These are phyloP conservation scores for Thelonectria discophora DNA, from an alignment of 2,329 filamentous ascomycete genomes.

Conservation along the genomic window DNA sequence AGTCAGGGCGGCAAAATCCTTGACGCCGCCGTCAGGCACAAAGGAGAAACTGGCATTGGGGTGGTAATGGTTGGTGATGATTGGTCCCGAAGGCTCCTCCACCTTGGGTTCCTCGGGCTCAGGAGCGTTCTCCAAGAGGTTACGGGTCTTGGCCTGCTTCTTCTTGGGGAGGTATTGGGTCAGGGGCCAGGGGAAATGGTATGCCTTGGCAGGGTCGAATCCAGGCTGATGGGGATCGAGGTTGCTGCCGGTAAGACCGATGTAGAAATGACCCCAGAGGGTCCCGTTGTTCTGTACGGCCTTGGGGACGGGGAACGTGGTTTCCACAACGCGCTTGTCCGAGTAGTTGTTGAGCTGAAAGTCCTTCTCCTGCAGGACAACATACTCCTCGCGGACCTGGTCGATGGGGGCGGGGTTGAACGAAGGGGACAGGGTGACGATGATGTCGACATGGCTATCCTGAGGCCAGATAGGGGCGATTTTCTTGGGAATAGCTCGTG, in stretches of 20 bases:
- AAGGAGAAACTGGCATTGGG: conserved; percentile 92
- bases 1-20: conserved; percentile 72
- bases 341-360: conserved; percentile 83
- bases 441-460: conserved; percentile 81
- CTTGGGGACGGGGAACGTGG: conserved; percentile 78
- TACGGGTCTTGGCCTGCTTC: conserved; percentile 87
- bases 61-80: conserved; percentile 89
- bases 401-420: conserved; percentile 74
- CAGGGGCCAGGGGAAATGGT: conserved; percentile 84
- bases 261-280: conserved; percentile 92
- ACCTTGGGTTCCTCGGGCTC: conserved; percentile 58
- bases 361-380: conserved; percentile 81
- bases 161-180: conserved; percentile 93
- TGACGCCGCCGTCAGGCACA: conserved; percentile 79
- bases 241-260: conserved; percentile 77
- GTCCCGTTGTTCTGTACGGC: conserved; percentile 91
- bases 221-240: conserved; percentile 77
- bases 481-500: conserved; percentile 71
- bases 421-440: conserved; percentile 83
- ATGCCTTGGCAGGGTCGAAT: conserved; percentile 80
- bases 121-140: conserved; percentile 71
- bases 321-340: conserved; percentile 80
- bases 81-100: conserved; percentile 67
- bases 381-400: conserved; percentile 69
- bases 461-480: conserved; percentile 89